Conservation (phyloP, 441 rosid species). For the Aleurites moluccanus region DNA sequence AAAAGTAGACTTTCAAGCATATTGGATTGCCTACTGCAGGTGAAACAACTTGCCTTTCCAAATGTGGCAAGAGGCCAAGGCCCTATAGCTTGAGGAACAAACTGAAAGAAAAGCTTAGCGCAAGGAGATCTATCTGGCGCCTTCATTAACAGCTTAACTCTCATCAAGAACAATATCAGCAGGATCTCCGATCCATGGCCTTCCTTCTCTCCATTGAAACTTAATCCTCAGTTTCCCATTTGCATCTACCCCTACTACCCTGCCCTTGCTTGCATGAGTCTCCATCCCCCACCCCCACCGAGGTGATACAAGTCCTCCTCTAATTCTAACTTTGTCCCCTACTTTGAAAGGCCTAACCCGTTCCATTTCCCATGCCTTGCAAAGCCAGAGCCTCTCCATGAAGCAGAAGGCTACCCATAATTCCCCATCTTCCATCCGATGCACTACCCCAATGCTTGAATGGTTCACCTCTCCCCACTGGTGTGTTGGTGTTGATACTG, state of each 20-base stretch:
- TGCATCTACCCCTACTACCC: conserved; percentile 90
- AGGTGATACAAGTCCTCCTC: conserved; percentile 76
- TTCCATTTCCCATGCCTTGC: conserved; percentile 92
- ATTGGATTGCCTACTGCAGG: conserved; percentile 16
- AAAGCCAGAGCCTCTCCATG: conserved; percentile 88
- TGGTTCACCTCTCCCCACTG: conserved; percentile 98
- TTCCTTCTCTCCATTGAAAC: conserved; percentile 97
- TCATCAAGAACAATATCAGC: conserved; percentile 83
- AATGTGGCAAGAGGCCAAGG: conserved; percentile 12
- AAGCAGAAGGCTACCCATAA: conserved; percentile 89
- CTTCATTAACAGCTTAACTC: conserved; percentile 28
- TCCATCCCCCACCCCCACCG: conserved; percentile 99
- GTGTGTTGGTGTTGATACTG: conserved; percentile 70
- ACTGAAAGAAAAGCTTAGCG: conserved; percentile 17
- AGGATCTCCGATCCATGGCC: conserved; percentile 98
- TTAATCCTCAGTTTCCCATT: conserved; percentile 89
- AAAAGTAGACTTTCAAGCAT: not conserved
- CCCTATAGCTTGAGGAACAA: conserved; percentile 27
- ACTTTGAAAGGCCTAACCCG: conserved; percentile 68
- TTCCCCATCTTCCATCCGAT: conserved; percentile 80
- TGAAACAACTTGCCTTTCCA: conserved; percentile 13
- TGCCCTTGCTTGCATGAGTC: conserved; percentile 90
- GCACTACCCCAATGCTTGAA: conserved; percentile 87
- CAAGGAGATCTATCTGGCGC: conserved; percentile 9
- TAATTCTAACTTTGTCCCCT: conserved; percentile 77